Evolutionary conservation across 345 rosid species (phyloP).

Genomic region (Eucalyptus regnans): DNA sequence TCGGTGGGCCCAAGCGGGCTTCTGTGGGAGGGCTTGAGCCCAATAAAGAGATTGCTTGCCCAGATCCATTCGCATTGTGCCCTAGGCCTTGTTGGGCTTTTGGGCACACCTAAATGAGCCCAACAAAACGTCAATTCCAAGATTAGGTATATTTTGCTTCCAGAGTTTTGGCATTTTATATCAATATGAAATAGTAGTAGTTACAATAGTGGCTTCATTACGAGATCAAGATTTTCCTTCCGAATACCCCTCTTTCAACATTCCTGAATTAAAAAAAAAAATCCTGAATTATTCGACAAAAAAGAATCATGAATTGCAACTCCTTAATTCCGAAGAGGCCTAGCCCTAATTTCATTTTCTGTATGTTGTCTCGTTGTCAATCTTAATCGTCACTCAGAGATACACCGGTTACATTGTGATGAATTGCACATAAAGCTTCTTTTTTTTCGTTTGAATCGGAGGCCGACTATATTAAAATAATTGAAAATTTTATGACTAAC

Average conservation of each 20-base stretch:
- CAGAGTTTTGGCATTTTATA: neutral
- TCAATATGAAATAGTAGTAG: neutral
- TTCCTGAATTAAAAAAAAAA: neutral
- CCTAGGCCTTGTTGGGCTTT: neutral
- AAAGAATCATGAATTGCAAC: neutral
- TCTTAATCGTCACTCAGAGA: neutral
- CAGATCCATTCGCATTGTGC: neutral
- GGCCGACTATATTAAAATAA: neutral
- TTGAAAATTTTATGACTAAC: neutral
- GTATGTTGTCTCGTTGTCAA: neutral
- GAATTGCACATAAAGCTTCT: neutral
- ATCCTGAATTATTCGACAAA: too few species aligned
- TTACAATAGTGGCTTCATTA: neutral
- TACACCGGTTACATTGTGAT: neutral
- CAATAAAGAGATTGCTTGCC: neutral
- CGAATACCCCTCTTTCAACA: neutral
- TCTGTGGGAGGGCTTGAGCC: neutral
- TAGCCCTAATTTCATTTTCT: neutral
- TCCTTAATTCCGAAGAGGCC: neutral
- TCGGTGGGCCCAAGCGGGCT: neutral
- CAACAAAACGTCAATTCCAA: neutral
- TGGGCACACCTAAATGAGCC: neutral
- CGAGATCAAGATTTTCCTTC: neutral
- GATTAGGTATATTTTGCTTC: neutral
- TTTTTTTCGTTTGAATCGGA: neutral